These are phyloP conservation scores for Stephania yunnanensis DNA, from an alignment of 164 flowering plant genomes.

Conservation along the genomic window DNA sequence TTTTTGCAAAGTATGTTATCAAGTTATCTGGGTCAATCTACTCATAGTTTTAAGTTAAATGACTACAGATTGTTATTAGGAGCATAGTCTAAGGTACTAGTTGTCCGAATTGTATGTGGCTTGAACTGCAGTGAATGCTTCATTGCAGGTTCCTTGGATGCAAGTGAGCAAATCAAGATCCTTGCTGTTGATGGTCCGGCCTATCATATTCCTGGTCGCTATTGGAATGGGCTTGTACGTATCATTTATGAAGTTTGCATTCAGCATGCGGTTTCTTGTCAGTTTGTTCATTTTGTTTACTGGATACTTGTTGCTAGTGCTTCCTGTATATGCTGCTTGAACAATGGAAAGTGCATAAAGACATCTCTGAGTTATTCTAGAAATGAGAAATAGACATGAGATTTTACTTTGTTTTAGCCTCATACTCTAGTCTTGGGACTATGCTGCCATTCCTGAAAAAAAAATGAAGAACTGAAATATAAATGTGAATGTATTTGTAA, in stretches of 20 bases:
- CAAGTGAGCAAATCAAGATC: constrained; percentile 94
- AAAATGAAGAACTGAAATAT: too few species aligned
- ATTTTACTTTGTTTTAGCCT: too few species aligned
- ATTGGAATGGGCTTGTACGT: constrained; percentile 70
- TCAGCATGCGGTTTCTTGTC: not conserved
- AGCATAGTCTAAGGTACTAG: not conserved
- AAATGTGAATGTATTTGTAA: too few species aligned
- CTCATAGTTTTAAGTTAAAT: not conserved
- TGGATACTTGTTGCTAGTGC: not conserved
- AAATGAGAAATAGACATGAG: too few species aligned
- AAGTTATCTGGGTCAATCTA: not conserved
- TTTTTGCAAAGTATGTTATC: not conserved
- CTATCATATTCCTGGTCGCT: constrained; percentile 58
- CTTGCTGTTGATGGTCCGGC: constrained; percentile 74
- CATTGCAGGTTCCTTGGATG: constrained; percentile 78
- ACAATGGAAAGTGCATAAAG: too few species aligned
- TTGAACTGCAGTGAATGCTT: not conserved
- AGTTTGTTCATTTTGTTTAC: not conserved
- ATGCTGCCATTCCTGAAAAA: too few species aligned
- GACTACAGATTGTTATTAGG: not conserved
- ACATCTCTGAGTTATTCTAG: not conserved
- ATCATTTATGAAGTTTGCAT: not conserved
- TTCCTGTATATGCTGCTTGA: too few species aligned
- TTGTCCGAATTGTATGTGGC: not conserved
- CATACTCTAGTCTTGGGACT: too few species aligned